Conservation (phyloP, 2,329 filamentous ascomycete genomes). For the Sporothrix luriei region DNA sequence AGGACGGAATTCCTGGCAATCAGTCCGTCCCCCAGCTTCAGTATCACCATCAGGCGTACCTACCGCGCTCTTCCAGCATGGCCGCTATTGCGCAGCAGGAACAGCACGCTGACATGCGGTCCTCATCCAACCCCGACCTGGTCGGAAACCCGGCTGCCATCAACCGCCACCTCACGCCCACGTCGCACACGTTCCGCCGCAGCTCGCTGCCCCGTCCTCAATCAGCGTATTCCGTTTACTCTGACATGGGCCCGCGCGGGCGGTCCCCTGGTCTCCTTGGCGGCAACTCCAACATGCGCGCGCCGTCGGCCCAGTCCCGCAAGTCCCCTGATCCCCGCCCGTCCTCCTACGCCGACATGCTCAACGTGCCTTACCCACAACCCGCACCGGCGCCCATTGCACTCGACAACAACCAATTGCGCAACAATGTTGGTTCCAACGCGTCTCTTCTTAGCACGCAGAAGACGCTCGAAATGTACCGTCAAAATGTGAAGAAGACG, state of each 20-base stretch:
- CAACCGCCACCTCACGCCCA: constrained; percentile 66
- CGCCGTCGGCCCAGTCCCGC: constrained; percentile 54
- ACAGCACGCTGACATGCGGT: constrained; percentile 50
- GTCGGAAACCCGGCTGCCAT: constrained; percentile 55
- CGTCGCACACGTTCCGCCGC: constrained; percentile 56
- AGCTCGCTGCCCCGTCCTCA: constrained; percentile 67
- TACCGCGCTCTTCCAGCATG: constrained; percentile 38
- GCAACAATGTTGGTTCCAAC: constrained; percentile 79
- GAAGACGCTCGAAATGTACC: constrained; percentile 97
- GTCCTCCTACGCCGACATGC: constrained; percentile 60
- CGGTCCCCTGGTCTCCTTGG: constrained; percentile 58
- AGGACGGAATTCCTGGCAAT: constrained; percentile 48
- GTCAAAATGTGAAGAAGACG: constrained; percentile 95
- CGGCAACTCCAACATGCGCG: constrained; percentile 49
- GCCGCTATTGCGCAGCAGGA: constrained; percentile 32
- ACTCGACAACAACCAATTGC: constrained; percentile 80
- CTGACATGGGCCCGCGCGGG: constrained; percentile 67
- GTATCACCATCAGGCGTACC: constrained; percentile 59
- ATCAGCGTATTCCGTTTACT: constrained; percentile 74
- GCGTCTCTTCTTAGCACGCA: constrained; percentile 87
- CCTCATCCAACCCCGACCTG: constrained; percentile 56
- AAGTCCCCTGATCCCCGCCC: constrained; percentile 59
- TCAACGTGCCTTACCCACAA: constrained; percentile 76
- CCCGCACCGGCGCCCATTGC: constrained; percentile 67
- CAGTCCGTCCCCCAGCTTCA: constrained; percentile 60